Evolutionary conservation across 2,329 filamentous ascomycete species (phyloP), one percentile per base, ranked within the genome.

Genomic region (Fusarium acutatum): DNA sequence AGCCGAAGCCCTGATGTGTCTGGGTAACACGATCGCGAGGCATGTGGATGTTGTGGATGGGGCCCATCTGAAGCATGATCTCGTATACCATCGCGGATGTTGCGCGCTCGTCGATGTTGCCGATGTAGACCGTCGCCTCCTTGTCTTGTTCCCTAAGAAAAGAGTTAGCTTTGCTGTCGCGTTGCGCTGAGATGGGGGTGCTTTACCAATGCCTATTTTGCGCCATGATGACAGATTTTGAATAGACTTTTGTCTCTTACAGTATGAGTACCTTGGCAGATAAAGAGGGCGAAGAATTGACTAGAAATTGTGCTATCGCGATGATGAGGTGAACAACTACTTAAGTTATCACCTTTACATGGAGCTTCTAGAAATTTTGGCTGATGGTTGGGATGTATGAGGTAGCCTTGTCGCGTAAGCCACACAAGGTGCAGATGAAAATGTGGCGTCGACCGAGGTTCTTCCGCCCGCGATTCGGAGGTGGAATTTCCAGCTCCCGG

Each of bases 1-100:
- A 99, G 78, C 96, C 96, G 87, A 98, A 99, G 77, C 96, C 96
- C 84, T 98, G 96, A 83, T 99, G 96, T 64, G 92, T 93, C 81
- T 98, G 95, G 52, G 96, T 98, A 77, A 99, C 96, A 82, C 96
- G 94, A 83, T 99, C 96, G 87, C 98, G 97, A 63, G 96, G 96
- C 81, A 99, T 91, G 85, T 99, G 96, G 73, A 99, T 96, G 84
- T 98, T 98, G 81, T 97, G 94, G 79, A 99, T 97, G 77, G 96
- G 95, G 62, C 96, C 96, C 82, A 95, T 95, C 86, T 99, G 96
- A 63, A 98, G 91, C 95, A 98, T 98, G 79, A 99, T 89, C 87
- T 99, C 96, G 92, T 96, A 98, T 76, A 99, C 91, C 76, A 97
- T 89, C 77, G 93, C 92, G 81, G 97, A 94, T 52, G 92, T 93